Evolutionary conservation across 108 stramenopile species (phyloP).

Genomic region (Mayamaea pseudoterrestris): DNA sequence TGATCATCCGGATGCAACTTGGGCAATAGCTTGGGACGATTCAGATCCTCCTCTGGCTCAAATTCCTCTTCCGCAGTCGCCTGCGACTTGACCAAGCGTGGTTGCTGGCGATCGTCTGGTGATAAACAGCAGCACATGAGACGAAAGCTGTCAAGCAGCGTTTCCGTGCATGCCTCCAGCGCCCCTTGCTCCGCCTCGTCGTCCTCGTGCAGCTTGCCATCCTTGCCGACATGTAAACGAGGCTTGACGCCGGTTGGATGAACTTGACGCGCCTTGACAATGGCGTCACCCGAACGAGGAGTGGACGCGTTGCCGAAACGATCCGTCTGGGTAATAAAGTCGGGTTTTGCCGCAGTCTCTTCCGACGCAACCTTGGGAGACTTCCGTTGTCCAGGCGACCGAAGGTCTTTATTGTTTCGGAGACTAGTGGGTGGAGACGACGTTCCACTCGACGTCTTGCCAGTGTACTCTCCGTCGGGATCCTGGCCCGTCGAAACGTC

Average conservation of each 20-base stretch:
- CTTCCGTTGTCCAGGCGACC: conserved; percentile 63
- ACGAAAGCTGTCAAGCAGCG: conserved; percentile 60
- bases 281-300: conserved; percentile 47
- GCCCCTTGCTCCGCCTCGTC: conserved; percentile 30
- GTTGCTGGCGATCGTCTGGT: conserved; percentile 23
- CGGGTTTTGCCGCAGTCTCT: conserved; percentile 34
- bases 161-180: conserved; percentile 45
- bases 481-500: conserved; percentile 9
- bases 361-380: conserved; percentile 30
- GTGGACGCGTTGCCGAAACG: conserved; percentile 61
- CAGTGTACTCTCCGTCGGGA: conserved; percentile 1
- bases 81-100: background rate
- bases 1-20: conserved; percentile 44
- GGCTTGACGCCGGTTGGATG: conserved; percentile 43
- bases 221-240: conserved; percentile 32
- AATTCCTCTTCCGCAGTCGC: background rate
- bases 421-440: conserved; percentile 31
- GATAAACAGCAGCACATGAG: conserved; percentile 81
- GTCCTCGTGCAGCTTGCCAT: conserved; percentile 19
- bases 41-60: conserved; percentile 3
- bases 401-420: conserved; percentile 47
- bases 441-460: conserved; percentile 13
- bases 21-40: conserved; percentile 43
- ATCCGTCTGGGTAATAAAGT: conserved; percentile 87
- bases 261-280: conserved; percentile 34